Evolutionary conservation across 2,329 filamentous ascomycete genomes (phyloP).

Genomic region (Hirsutella minnesotensis): DNA sequence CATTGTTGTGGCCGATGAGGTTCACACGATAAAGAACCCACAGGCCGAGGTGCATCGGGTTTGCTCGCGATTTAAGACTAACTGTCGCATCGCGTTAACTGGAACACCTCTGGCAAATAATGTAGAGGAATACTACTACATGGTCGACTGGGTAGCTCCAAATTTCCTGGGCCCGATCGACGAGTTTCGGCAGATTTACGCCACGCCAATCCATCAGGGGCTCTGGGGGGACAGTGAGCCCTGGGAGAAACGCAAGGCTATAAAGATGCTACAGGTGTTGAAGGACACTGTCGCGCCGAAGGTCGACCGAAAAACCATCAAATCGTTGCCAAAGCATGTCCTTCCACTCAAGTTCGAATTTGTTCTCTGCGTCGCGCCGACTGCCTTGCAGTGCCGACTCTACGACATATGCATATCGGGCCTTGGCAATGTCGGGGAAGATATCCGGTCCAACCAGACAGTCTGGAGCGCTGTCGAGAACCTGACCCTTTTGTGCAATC

Average conservation of each 20-base stretch:
- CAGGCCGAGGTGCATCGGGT: slow-evolving; percentile 37
- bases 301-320: slow-evolving; percentile 62
- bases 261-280: slow-evolving; percentile 58
- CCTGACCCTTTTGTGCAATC: slow-evolving; percentile 38
- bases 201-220: slow-evolving; percentile 61
- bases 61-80: slow-evolving; percentile 50
- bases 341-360: slow-evolving; percentile 73
- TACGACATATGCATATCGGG: slow-evolving; percentile 41
- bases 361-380: slow-evolving; percentile 62
- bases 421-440: slow-evolving; percentile 2
- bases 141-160: slow-evolving; percentile 79
- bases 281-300: slow-evolving; percentile 65
- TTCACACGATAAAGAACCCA: slow-evolving; percentile 65
- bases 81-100: slow-evolving; percentile 68
- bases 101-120: slow-evolving; percentile 81
- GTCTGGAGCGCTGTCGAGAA: slow-evolving; percentile 13
- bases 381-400: slow-evolving; percentile 46
- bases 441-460: not conserved
- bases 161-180: slow-evolving; percentile 57
- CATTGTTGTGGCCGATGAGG: slow-evolving; percentile 76
- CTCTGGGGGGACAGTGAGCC: slow-evolving; percentile 51
- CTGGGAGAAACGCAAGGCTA: slow-evolving; percentile 42
- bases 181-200: slow-evolving; percentile 62
- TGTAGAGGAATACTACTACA: slow-evolving; percentile 71
- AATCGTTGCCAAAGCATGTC: slow-evolving; percentile 48